Percentiles rank a stretch among this genome's conserved stretches.
phyloP scores from a whole-genome alignment of 2,329 filamentous ascomycete species.

The Fusarium hostae region DNA sequence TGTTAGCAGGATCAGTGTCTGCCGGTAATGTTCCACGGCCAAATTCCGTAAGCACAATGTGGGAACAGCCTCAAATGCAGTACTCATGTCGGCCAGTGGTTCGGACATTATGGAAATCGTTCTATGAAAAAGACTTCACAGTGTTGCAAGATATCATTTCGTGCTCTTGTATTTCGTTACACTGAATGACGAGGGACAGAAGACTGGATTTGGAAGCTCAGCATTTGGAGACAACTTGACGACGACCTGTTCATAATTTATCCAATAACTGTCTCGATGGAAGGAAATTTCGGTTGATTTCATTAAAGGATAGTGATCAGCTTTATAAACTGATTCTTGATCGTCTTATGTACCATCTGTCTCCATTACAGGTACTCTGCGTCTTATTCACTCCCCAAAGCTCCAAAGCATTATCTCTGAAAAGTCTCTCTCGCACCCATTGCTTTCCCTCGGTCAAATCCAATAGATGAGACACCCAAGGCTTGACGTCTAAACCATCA shows the following conservation, averaged over 20 bases:
- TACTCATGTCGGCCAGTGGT: background rate
- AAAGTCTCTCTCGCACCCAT: background rate
- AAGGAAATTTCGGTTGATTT: too few species aligned
- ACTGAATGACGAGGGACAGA: too few species aligned
- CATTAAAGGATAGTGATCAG: background rate
- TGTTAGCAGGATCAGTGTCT: too few species aligned
- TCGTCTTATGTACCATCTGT: background rate
- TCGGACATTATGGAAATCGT: background rate
- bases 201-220: background rate
- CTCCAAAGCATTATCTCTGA: background rate
- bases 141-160: too few species aligned
- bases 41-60: background rate
- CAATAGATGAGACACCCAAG: background rate
- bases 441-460: background rate
- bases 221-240: accelerated
- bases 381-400: background rate
- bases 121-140: background rate
- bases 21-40: background rate
- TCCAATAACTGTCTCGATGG: background rate
- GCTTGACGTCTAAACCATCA: background rate
- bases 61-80: background rate
- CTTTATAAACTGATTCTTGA: background rate
- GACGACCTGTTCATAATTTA: background rate
- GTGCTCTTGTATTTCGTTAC: too few species aligned
- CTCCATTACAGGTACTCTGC: background rate